Conservation (phyloP, 2,329 filamentous ascomycete genomes). For the Xylariaceae sp. region DNA sequence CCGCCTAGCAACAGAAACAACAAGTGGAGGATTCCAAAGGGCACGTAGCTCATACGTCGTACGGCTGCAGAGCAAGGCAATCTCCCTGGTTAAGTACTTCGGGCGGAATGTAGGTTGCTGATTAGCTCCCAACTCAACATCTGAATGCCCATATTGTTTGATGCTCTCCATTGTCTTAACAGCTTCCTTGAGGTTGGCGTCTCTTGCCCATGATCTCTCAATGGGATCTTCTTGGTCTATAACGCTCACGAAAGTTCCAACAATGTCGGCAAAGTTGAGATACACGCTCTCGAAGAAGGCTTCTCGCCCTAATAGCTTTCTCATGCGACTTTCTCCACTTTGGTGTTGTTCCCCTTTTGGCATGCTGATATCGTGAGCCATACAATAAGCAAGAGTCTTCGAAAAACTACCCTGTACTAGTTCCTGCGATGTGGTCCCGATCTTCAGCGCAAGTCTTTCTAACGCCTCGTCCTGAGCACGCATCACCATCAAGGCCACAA, state of each 20-base stretch:
- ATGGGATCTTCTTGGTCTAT: constrained; percentile 73
- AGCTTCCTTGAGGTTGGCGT: constrained; percentile 54
- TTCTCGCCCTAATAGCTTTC: constrained; percentile 63
- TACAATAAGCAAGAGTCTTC: constrained; percentile 75
- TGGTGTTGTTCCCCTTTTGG: constrained; percentile 38
- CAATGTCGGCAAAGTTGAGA: constrained; percentile 67
- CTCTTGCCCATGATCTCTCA: constrained; percentile 60
- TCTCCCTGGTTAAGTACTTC: constrained; percentile 67
- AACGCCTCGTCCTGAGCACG: constrained; percentile 63
- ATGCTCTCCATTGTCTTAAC: constrained; percentile 64
- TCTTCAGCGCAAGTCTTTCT: constrained; percentile 51
- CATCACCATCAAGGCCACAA: constrained; percentile 77
- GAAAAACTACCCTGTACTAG: constrained; percentile 66
- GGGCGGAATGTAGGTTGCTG: constrained; percentile 85
- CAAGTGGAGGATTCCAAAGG: constrained; percentile 72
- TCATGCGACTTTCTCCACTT: constrained; percentile 61
- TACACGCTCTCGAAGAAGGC: constrained; percentile 59
- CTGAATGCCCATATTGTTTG: constrained; percentile 60
- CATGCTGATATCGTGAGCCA: constrained; percentile 65
- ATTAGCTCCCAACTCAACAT: constrained; percentile 61
- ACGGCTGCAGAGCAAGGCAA: constrained; percentile 71
- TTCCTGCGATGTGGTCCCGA: constrained; percentile 50
- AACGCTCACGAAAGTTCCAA: constrained; percentile 69
- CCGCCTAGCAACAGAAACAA: constrained; percentile 68
- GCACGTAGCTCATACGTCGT: constrained; percentile 58